A percentile compares a stretch with the other conserved stretches of the same genome.
Conservation (phyloP, 169 alveolate genomes). For the Amoebophrya sp. region DNA sequence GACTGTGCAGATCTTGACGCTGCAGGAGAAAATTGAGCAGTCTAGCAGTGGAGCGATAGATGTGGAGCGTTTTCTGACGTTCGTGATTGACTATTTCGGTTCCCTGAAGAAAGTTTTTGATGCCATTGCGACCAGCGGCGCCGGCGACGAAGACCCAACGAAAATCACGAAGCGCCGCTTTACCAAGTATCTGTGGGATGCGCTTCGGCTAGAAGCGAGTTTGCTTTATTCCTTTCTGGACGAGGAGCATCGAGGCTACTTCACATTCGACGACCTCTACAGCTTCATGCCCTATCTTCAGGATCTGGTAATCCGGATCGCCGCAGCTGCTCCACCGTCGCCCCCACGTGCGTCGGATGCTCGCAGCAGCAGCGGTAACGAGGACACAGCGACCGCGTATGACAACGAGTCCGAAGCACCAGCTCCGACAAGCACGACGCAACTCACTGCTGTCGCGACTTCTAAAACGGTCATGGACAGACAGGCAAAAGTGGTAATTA, state of each 20-base stretch:
- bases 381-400: too few species aligned
- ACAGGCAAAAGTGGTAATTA: too few species aligned
- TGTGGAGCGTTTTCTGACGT: conserved; percentile 13
- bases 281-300: background rate
- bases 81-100: background rate
- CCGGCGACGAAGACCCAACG: background rate
- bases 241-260: background rate
- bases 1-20: background rate
- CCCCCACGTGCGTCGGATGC: too few species aligned
- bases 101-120: background rate
- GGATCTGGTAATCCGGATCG: background rate
- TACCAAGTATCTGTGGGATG: background rate
- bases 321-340: too few species aligned
- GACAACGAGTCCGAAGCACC: too few species aligned
- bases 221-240: background rate
- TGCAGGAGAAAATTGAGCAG: background rate
- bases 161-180: background rate
- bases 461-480: too few species aligned
- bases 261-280: conserved; percentile 11
- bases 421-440: too few species aligned
- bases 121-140: background rate
- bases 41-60: background rate
- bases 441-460: too few species aligned
- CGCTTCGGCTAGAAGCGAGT: background rate
- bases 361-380: too few species aligned